Evolutionary conservation across 495 filamentous ascomycete species (phyloP), one percentile per base, ranked within the genome.

Genomic region (Antarctomyces pellizariae): DNA sequence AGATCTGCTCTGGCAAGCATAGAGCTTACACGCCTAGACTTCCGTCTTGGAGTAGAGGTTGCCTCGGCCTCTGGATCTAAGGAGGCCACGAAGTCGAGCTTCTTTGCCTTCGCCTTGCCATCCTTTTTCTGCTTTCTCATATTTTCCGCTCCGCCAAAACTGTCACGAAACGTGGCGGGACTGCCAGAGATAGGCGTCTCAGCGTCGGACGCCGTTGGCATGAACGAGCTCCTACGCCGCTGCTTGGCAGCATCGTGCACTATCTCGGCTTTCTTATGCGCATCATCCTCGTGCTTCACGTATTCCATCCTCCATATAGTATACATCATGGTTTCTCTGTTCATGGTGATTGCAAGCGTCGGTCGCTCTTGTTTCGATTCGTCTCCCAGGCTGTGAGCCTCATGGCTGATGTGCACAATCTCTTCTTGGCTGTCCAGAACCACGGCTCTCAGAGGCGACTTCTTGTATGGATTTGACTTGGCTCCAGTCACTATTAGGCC

Each of bases 1-100:
- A 93, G 52, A 42, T 95, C 84, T 12, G 82, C 73, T 36, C 84
- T 61, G n/a, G 86, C 76, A 28, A 95, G 62, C 33, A 95, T 55
- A 18, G 86, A 93, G 46, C 86, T 95, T 12, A 95, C 79, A 16
- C 86, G 62, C 16, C 86, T 62, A 7, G 79, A 86, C 22, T 78
- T 68, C 45, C 75, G 69, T 12, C 65, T 55, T 3, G 70, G 67
- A 10, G 65, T 64, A 20, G 68, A 60, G 16, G 66, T 60, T 24
- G 59, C 56, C 13, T 70, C 74, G 32, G 67, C 75, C 27, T 86
- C 79, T 13, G 78, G 69, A 28, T 82, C 77, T 11, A 97, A 48
- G 3, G 75, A 65, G 7, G 72, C 67, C 2, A 63, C 68, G 29
- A 83, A 59, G 25, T 73, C 65, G 21, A 64, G 56, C 34, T 67